These are phyloP conservation scores for Thraustotheca clavata DNA, from an alignment of 352 stramenopile genomes.

Conservation along the genomic window DNA sequence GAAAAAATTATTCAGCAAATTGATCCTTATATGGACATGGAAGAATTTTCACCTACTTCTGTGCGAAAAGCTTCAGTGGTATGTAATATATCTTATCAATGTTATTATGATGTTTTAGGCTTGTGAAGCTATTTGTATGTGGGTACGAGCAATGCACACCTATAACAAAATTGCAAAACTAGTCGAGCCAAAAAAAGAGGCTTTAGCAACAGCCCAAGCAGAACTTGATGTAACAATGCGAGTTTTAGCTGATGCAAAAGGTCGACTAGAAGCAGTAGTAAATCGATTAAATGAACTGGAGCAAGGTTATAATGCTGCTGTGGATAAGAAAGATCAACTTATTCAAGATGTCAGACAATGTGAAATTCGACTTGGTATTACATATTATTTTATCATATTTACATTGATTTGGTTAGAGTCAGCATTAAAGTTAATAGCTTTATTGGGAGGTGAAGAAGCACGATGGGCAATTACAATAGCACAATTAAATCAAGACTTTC, in stretches of 20 bases:
- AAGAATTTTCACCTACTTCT: conserved; percentile 82
- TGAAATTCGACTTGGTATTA: conserved; percentile 54
- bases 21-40: conserved; percentile 86
- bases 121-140: conserved; percentile 92
- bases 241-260: conserved; percentile 81
- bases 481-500: conserved; percentile 68
- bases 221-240: conserved; percentile 84
- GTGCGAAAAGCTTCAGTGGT: conserved; percentile 84
- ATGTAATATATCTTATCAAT: neutral
- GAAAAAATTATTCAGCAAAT: conserved; percentile 84
- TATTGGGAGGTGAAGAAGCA: conserved; percentile 85
- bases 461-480: conserved; percentile 82
- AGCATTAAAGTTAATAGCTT: conserved; percentile 84
- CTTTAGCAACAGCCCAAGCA: conserved; percentile 67
- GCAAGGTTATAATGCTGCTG: conserved; percentile 74
- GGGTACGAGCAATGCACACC: conserved; percentile 90
- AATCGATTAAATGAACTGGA: conserved; percentile 87
- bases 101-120: conserved; percentile 27
- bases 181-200: conserved; percentile 89
- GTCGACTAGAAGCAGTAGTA: conserved; percentile 66
- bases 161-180: conserved; percentile 88
- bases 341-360: conserved; percentile 70
- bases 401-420: conserved; percentile 41
- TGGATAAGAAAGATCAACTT: conserved; percentile 84
- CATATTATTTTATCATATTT: neutral